Percentiles rank a stretch among this genome's conserved stretches.
phyloP scores from a whole-genome alignment of 1,284 basidiomycete species.

The Sporisorium sorghi region DNA sequence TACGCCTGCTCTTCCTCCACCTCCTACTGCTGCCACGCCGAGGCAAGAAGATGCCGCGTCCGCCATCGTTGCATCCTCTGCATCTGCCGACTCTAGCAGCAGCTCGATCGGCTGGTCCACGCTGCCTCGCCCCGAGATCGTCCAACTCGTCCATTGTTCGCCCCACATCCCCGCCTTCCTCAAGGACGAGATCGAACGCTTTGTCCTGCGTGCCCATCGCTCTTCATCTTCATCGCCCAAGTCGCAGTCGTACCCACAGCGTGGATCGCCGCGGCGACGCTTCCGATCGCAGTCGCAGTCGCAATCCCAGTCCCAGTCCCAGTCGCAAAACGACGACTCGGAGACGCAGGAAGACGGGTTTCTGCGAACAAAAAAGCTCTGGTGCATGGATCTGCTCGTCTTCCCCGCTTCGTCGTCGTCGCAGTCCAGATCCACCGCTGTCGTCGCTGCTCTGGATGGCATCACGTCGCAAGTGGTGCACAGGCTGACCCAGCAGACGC shows the following conservation, averaged over 20 bases:
- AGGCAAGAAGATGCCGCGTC: background rate
- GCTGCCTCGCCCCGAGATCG: constrained; percentile 28
- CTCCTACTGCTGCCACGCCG: background rate
- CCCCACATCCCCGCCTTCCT: constrained; percentile 37
- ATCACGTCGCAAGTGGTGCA: constrained; percentile 20
- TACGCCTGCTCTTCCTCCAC: constrained; percentile 20
- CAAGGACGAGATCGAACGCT: constrained; percentile 46
- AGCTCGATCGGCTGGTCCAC: constrained; percentile 30
- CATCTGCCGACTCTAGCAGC: constrained; percentile 5
- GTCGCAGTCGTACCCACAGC: background rate
- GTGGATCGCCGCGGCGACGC: constrained; percentile 1
- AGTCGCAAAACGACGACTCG: constrained; percentile 38
- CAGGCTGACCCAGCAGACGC: constrained; percentile 18
- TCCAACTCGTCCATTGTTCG: constrained; percentile 32
- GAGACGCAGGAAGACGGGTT: constrained; percentile 50
- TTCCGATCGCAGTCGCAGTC: constrained; percentile 5
- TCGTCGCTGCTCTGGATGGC: background rate
- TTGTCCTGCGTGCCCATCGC: constrained; percentile 24
- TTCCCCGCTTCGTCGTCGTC: constrained; percentile 9
- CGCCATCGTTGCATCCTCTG: background rate
- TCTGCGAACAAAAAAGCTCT: constrained; percentile 35
- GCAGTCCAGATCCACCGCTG: background rate
- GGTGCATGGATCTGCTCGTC: constrained; percentile 42
- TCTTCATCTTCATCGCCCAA: constrained; percentile 7
- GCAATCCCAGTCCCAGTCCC: constrained; percentile 19